Evolutionary conservation across 1,139 yeast species (phyloP), one percentile per base, ranked within the genome.

Genomic region (Suhomyces ambrosiae): DNA sequence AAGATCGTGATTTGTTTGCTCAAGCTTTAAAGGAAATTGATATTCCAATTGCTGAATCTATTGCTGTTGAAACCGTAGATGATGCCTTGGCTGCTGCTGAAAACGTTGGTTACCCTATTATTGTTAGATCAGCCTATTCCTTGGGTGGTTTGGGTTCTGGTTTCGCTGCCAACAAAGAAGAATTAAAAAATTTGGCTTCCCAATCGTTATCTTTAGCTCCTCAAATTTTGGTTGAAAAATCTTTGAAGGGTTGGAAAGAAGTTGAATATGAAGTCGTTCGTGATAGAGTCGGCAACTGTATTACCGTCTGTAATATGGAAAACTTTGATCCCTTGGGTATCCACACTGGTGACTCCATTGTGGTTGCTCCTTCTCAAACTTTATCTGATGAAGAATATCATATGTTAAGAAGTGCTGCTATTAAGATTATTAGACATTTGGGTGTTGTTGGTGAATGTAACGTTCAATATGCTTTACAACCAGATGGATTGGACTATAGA

Each of bases 401-500:
- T 68, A 90, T 92, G 97, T 80, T 92, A 61, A 84, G 98, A 73
- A 76, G 95, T 40, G 96, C 98, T 42, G 98, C 98, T 34, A 88
- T 92, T 62, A 92, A 92, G 68, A 88, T 92, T 57, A 92, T 92
- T 54, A 88, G 97, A 68, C 98, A 92, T 59, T 76, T 92, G 60
- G 98, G 98, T 58, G 98, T 92, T 48, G 97, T 92, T 52, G 98
- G 98, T 65, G 98, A 92, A 71, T 92, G 98, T 80, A 92, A 92
- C 61, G 96, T 94, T 50, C 98, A 92, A 67, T 92, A 92, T 59
- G 96, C 97, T 38, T 78, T 92, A 54, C 94, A 90, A 60, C 96
- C 98, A 21, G 92, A 88, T 64, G 95, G 96, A 29, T 76, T 86
- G 54, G 98, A 92, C 56, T 92, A 86, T 72, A 80, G 97, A 66